Base-by-base conservation (phyloP, 495 filamentous ascomycete genomes). In the Neurospora discreta region DNA sequence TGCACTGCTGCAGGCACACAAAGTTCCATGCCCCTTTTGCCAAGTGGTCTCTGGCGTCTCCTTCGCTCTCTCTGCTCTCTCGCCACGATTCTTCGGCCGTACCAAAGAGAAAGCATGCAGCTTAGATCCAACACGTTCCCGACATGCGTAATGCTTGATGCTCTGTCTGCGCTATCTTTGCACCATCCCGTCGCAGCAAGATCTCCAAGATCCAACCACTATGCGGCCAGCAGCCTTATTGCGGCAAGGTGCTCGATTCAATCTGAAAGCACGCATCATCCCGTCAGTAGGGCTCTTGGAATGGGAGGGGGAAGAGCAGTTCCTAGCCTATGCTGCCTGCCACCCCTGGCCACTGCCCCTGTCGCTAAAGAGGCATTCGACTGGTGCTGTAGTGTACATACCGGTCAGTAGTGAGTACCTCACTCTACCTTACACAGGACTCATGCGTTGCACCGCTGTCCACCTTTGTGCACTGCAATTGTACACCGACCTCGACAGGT, bases 391-490 rank as follows among this genome's bases (percentile, higher is more conserved):
- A n/a, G n/a, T n/a, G n/a, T 36, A 36, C 33, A 36, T 69, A 39
- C 68, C 38, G 68, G 40, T 39, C 33, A 36, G 33, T 36, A 36
- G 1, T 36, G 33, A n/a, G n/a, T 36, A 36, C 33, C 4, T n/a
- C n/a, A n/a, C n/a, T n/a, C n/a, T n/a, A 40, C 68, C 68, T 18
- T 39, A 26, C 38, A 41, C 36, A 16, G 11, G 38, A 69, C 26
- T n/a, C 30, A 52, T 39, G 39, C 18, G 74, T 75, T 36, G 39
- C 70, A 75, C 68, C 72, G 74, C 70, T 42, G 18, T 69, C 73
- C 69, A 39, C 58, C 39, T 65, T 65, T 73, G 72, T 72, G 30
- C 68, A 26, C 39, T 44, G 42, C 43, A 70, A 39, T 33, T 68
- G 42, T 36, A 36, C 33, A 36, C 4, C 6, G n/a, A 36, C 30